phyloP scores from a whole-genome alignment of 2,329 filamentous ascomycete genomes.

The Ilyonectria robusta region DNA sequence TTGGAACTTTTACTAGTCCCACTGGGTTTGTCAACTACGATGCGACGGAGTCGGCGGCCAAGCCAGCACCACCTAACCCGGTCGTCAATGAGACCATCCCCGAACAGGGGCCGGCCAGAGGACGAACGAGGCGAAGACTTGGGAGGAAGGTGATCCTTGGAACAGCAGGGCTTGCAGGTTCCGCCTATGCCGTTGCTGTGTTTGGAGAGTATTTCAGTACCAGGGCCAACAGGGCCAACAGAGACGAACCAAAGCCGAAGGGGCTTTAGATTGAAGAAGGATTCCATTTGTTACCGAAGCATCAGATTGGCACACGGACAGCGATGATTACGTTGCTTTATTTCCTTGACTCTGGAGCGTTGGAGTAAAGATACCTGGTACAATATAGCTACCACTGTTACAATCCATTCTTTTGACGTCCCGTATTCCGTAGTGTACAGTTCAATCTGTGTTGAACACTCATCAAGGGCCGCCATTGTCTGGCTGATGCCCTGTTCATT shows the following conservation, averaged over 20 bases:
- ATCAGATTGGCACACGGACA: not conserved
- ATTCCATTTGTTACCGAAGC: not conserved
- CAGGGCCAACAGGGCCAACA: constrained; percentile 38
- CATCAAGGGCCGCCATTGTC: too few species aligned
- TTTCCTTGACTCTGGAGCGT: constrained; percentile 2
- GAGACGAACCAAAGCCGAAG: constrained; percentile 55
- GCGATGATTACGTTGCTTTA: not conserved
- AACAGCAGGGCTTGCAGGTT: constrained; percentile 67
- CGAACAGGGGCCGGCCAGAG: constrained; percentile 54
- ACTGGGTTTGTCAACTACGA: constrained; percentile 78
- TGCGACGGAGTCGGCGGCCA: constrained; percentile 45
- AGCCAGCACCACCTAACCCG: constrained; percentile 55
- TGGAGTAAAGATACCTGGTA: constrained; percentile 18
- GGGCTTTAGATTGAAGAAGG: constrained; percentile 45
- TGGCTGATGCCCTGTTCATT: not conserved
- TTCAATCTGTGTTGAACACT: too few species aligned
- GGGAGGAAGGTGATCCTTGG: constrained; percentile 67
- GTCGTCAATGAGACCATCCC: constrained; percentile 62
- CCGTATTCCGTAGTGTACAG: not conserved
- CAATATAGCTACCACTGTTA: constrained; percentile 4
- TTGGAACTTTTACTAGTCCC: constrained; percentile 73
- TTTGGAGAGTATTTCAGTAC: constrained; percentile 71
- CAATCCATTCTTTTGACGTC: not conserved
- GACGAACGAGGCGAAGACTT: constrained; percentile 56
- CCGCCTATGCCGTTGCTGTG: constrained; percentile 71